phyloP scores from a whole-genome alignment of 768 basidiomycete species.

The Grammothele lineata region DNA sequence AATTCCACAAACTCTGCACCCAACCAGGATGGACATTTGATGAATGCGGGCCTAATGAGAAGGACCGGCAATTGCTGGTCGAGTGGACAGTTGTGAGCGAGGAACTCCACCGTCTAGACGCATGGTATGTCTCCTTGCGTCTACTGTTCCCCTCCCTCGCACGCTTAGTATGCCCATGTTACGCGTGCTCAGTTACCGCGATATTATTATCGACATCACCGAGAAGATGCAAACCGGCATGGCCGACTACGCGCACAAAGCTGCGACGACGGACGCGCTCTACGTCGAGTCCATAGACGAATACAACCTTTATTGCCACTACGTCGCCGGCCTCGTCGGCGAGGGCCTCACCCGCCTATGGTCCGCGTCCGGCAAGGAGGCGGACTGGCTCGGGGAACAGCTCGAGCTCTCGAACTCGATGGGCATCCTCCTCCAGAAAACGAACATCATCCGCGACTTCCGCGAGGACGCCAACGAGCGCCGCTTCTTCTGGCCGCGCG shows the following conservation, averaged over 20 bases:
- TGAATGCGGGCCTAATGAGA: constrained; percentile 80
- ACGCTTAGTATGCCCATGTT: constrained; percentile 11
- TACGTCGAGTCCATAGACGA: constrained; percentile 76
- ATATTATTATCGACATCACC: constrained; percentile 78
- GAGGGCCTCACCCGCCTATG: constrained; percentile 91
- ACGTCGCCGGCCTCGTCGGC: constrained; percentile 95
- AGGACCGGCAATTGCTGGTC: constrained; percentile 79
- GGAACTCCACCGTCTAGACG: constrained; percentile 68
- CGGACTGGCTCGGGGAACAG: constrained; percentile 65
- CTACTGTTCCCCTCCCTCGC: neutral
- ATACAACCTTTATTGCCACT: constrained; percentile 98
- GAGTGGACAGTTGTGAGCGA: constrained; percentile 79
- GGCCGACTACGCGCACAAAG: constrained; percentile 91
- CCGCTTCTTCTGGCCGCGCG: constrained; percentile 91
- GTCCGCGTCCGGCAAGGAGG: constrained; percentile 81
- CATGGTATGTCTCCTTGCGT: constrained; percentile 43
- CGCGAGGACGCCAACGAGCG: constrained; percentile 84
- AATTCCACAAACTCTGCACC: constrained; percentile 75
- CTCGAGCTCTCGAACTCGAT: constrained; percentile 89
- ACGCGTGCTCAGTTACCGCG: constrained; percentile 56
- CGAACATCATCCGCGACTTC: constrained; percentile 95
- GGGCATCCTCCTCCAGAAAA: constrained; percentile 96
- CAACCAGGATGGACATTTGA: constrained; percentile 85
- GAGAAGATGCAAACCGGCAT: constrained; percentile 91
- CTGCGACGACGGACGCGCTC: constrained; percentile 63